Evolutionary conservation across 108 stramenopile genomes (phyloP).

Genomic region (Cylindrotheca fusiformis): DNA sequence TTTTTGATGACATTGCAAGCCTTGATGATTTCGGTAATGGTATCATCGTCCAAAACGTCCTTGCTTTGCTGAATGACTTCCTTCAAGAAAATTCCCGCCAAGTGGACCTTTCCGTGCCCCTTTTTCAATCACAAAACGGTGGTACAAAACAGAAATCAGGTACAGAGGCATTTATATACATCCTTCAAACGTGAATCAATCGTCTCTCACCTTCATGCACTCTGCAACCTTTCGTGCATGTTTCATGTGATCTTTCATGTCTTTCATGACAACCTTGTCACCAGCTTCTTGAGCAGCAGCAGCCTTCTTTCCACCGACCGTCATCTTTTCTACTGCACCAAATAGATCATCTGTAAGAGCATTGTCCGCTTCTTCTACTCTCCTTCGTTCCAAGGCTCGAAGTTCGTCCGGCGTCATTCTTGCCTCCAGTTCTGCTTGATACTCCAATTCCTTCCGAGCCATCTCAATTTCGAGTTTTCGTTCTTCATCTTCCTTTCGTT

Average conservation of each 20-base stretch:
- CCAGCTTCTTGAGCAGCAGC: constrained; percentile 35
- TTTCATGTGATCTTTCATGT: constrained; percentile 88
- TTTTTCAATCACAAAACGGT: constrained; percentile 6
- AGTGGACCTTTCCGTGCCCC: constrained; percentile 81
- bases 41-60: constrained; percentile 81
- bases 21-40: constrained; percentile 87
- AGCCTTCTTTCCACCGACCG: constrained; percentile 12
- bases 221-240: constrained; percentile 81
- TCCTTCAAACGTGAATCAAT: background rate
- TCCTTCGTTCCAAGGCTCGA: constrained; percentile 44
- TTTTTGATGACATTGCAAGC: constrained; percentile 90
- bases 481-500: constrained; percentile 69
- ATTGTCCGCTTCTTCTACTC: constrained; percentile 78
- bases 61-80: constrained; percentile 80
- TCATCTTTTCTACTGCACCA: constrained; percentile 44
- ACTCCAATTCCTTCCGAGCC: constrained; percentile 80
- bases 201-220: constrained; percentile 60
- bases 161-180: background rate
- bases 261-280: constrained; percentile 75
- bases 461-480: constrained; percentile 70
- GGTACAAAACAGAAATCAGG: background rate
- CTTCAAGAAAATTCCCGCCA: constrained; percentile 74
- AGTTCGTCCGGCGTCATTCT: constrained; percentile 84
- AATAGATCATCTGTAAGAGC: constrained; percentile 85
- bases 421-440: constrained; percentile 85